These are phyloP conservation scores for Solanum bukasovii DNA, from an alignment of 257 asterid genomes.

Conservation along the genomic window DNA sequence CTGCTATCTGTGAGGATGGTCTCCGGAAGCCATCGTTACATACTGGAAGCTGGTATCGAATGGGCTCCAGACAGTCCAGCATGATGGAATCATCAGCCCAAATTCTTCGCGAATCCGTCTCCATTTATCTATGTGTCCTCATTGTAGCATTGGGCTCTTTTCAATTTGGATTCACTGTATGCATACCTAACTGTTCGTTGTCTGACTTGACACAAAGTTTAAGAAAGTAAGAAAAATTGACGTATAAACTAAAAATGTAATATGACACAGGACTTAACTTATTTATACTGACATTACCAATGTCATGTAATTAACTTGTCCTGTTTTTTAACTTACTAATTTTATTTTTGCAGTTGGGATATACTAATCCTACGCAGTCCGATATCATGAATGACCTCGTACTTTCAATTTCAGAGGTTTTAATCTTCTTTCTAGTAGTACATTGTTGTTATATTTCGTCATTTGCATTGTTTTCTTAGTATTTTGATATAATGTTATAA, in stretches of 20 bases:
- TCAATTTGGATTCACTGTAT: slow-evolving; percentile 66
- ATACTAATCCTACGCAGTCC: slow-evolving; percentile 65
- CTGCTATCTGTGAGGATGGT: slow-evolving; percentile 44
- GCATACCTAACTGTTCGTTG: neutral
- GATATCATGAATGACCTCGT: slow-evolving; percentile 52
- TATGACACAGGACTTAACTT: too few species aligned
- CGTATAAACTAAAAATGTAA: too few species aligned
- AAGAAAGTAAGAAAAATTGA: neutral
- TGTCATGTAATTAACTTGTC: neutral
- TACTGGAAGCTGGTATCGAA: slow-evolving; percentile 81
- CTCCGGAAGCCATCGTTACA: slow-evolving; percentile 62
- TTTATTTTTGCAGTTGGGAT: slow-evolving; percentile 44
- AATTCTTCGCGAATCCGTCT: slow-evolving; percentile 46
- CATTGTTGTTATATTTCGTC: neutral
- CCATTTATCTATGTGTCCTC: slow-evolving; percentile 59
- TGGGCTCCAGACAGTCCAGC: slow-evolving; percentile 56
- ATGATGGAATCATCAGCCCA: slow-evolving; percentile 44
- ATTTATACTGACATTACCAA: too few species aligned
- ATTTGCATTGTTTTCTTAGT: neutral
- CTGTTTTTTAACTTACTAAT: neutral
- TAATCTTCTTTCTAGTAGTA: neutral
- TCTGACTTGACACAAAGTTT: neutral
- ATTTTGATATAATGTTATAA: neutral
- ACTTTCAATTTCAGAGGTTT: slow-evolving; percentile 68
- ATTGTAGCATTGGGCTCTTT: slow-evolving; percentile 77